Evolutionary conservation across 2,329 filamentous ascomycete species (phyloP).

Genomic region (Microascus cirrosus): DNA sequence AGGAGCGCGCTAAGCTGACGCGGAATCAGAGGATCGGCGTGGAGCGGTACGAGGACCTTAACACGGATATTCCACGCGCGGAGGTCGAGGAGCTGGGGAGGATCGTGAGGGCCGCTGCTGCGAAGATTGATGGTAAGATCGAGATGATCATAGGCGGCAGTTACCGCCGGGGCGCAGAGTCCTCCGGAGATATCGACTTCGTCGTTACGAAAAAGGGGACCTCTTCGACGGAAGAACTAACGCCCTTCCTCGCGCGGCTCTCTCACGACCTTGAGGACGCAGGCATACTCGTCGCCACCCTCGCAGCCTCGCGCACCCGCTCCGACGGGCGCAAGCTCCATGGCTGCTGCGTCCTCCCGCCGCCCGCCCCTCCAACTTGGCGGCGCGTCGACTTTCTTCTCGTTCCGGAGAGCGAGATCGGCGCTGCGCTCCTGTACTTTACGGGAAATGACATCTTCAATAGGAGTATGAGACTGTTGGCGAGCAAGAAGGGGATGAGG

Average conservation of each 20-base stretch:
- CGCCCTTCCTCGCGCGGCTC: conserved; percentile 50
- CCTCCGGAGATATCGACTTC: conserved; percentile 75
- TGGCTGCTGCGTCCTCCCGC: conserved; percentile 65
- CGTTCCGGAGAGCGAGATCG: conserved; percentile 68
- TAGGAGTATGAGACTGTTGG: conserved; percentile 68
- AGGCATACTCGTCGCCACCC: conserved; percentile 57
- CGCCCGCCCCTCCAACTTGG: conserved; percentile 40
- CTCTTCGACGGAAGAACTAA: conserved; percentile 39
- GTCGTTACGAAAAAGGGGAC: conserved; percentile 64
- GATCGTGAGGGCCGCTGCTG: conserved; percentile 49
- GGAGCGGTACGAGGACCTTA: conserved; percentile 70
- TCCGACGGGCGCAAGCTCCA: conserved; percentile 70
- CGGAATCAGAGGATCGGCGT: conserved; percentile 64
- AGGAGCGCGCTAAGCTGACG: conserved; percentile 48
- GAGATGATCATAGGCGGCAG: conserved; percentile 71
- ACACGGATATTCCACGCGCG: conserved; percentile 61
- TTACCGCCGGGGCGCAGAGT: conserved; percentile 66
- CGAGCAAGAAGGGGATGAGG: conserved; percentile 69
- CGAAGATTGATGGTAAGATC: conserved; percentile 48
- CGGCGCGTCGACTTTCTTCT: conserved; percentile 75
- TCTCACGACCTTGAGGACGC: conserved; percentile 47
- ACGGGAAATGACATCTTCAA: conserved; percentile 96
- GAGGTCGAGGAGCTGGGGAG: conserved; percentile 63
- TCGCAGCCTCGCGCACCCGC: conserved; percentile 43
- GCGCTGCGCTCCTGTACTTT: conserved; percentile 86